These are phyloP conservation scores for Trichophyton equinum DNA, from an alignment of 2,329 filamentous ascomycete species.

Conservation along the genomic window DNA sequence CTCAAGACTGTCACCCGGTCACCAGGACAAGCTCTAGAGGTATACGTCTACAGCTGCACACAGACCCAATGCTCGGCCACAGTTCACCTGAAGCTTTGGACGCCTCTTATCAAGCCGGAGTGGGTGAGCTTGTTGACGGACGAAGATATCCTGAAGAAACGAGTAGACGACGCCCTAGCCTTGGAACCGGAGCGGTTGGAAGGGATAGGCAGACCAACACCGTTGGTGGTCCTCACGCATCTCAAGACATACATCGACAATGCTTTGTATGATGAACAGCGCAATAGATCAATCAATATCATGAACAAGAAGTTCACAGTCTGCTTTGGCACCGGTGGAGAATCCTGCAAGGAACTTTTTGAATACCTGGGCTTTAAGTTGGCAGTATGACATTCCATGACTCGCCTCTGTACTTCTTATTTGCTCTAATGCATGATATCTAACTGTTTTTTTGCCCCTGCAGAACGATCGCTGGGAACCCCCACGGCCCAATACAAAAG, in stretches of 20 bases:
- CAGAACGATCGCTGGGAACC: slow-evolving; percentile 32
- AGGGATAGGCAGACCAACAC: slow-evolving; percentile 38
- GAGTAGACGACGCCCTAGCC: slow-evolving; percentile 42
- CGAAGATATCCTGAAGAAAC: slow-evolving; percentile 37
- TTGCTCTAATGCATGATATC: background rate
- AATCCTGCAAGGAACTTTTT: slow-evolving; percentile 44
- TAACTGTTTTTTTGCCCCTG: background rate
- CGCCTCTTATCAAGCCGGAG: slow-evolving; percentile 39
- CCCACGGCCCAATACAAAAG: slow-evolving; percentile 25
- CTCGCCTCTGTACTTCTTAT: background rate
- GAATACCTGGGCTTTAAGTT: slow-evolving; percentile 45
- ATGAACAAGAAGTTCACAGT: slow-evolving; percentile 53
- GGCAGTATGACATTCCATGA: slow-evolving; percentile 25
- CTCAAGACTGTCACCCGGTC: slow-evolving; percentile 7
- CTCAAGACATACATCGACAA: slow-evolving; percentile 50
- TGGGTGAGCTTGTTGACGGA: slow-evolving; percentile 44
- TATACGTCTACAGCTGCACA: slow-evolving; percentile 47
- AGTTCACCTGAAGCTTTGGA: slow-evolving; percentile 39
- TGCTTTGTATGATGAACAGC: slow-evolving; percentile 39
- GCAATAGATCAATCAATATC: slow-evolving; percentile 43
- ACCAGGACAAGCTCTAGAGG: slow-evolving; percentile 30
- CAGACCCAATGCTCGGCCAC: slow-evolving; percentile 42
- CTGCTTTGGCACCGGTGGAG: slow-evolving; percentile 47
- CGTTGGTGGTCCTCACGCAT: slow-evolving; percentile 44
- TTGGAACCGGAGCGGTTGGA: slow-evolving; percentile 43